A percentile compares a stretch with the other conserved stretches of the same genome.
Conservation (phyloP, 305 asterid genomes). For the Coffea humblotiana region DNA sequence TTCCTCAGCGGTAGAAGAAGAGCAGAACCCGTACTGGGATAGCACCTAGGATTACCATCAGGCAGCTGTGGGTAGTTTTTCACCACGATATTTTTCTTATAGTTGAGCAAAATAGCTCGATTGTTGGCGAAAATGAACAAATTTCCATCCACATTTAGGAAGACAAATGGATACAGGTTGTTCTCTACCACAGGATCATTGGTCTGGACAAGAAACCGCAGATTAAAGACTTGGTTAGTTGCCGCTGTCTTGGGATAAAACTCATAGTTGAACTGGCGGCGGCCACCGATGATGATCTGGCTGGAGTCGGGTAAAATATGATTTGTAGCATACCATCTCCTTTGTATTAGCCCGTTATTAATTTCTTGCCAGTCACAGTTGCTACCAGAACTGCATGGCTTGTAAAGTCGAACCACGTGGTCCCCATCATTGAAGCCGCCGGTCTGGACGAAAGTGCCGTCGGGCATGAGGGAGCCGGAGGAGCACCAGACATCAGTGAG, state of each 20-base stretch:
- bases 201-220: slow-evolving; percentile 42
- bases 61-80: slow-evolving; percentile 49
- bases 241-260: slow-evolving; percentile 37
- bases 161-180: slow-evolving; percentile 52
- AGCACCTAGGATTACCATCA: slow-evolving; percentile 58
- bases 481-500: slow-evolving; percentile 70
- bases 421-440: slow-evolving; percentile 65
- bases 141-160: slow-evolving; percentile 53
- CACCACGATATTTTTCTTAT: slow-evolving; percentile 28
- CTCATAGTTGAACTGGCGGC: slow-evolving; percentile 38
- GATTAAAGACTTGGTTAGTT: slow-evolving; percentile 14
- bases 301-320: slow-evolving; percentile 47
- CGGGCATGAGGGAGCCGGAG: slow-evolving; percentile 44
- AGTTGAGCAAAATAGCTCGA: slow-evolving; percentile 49
- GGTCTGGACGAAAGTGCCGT: slow-evolving; percentile 46
- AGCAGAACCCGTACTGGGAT: slow-evolving; percentile 61
- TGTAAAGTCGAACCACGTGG: slow-evolving; percentile 31
- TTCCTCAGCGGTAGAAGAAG: slow-evolving; percentile 47
- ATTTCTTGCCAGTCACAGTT: slow-evolving; percentile 58
- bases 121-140: slow-evolving; percentile 57
- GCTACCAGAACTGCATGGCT: slow-evolving; percentile 32
- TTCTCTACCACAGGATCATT: slow-evolving; percentile 40
- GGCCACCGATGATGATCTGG: slow-evolving; percentile 52
- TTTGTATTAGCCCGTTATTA: neutral
- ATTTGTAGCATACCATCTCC: slow-evolving; percentile 59